Conservation (phyloP, 768 basidiomycete species). For the Pulveroboletus ravenelii region DNA sequence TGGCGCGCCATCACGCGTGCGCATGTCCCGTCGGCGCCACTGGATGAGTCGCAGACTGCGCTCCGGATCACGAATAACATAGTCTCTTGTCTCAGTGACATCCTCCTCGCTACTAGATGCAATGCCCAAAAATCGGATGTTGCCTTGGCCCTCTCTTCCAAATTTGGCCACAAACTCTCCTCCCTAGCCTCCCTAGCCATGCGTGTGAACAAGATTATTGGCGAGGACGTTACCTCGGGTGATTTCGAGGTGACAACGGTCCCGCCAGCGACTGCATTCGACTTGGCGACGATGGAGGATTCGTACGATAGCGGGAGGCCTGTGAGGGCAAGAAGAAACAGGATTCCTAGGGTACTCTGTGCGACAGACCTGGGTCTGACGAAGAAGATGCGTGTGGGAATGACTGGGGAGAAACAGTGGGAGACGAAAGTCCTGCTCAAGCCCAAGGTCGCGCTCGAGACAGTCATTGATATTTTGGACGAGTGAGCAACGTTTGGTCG, state of each 20-base stretch:
- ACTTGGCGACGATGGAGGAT: conserved; percentile 27
- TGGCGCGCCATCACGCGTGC: conserved; percentile 41
- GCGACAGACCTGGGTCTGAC: conserved; percentile 36
- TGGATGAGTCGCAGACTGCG: conserved; percentile 23
- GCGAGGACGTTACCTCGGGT: conserved; percentile 30
- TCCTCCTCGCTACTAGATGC: conserved; percentile 28
- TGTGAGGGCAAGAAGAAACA: not conserved
- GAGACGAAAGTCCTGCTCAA: conserved; percentile 28
- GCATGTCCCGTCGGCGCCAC: conserved; percentile 22
- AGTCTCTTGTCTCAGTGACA: conserved; percentile 24
- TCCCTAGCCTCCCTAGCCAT: conserved; percentile 44
- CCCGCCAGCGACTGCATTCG: too few relatives aligned
- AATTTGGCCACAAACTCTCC: conserved; percentile 41
- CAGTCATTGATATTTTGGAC: conserved; percentile 32
- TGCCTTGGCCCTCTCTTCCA: conserved; percentile 6
- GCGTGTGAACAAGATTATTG: conserved; percentile 39
- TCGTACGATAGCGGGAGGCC: not conserved
- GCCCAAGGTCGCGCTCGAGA: conserved; percentile 38
- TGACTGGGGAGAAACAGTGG: too few relatives aligned
- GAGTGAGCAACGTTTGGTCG: conserved; percentile 15
- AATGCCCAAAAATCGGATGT: conserved; percentile 23
- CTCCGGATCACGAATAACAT: conserved; percentile 23
- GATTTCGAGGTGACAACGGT: conserved; percentile 21
- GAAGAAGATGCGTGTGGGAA: conserved; percentile 21
- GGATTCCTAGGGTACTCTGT: conserved; percentile 27